Percentiles rank a stretch among this genome's conserved stretches.
Evolutionary conservation across 768 basidiomycete genomes (phyloP).

Genomic region (Podaxis sp.): DNA sequence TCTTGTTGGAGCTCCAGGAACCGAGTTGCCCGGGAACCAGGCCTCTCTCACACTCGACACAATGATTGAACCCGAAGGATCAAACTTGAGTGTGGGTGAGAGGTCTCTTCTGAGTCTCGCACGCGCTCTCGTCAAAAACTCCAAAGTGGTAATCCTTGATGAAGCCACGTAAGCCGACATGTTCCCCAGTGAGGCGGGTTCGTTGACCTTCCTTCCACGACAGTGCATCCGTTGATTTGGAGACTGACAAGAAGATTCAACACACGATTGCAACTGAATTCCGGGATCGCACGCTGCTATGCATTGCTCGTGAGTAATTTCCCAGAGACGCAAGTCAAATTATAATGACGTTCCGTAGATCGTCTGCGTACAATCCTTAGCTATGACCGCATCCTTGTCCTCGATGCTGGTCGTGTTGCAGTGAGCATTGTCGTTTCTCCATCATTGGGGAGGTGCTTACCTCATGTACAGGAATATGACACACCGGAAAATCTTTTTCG

Average conservation of each 20-base stretch:
- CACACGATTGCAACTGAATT: conserved; percentile 75
- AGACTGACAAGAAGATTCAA: conserved; percentile 82
- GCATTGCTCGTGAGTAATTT: conserved; percentile 69
- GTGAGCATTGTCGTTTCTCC: conserved; percentile 26
- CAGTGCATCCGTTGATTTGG: conserved; percentile 69
- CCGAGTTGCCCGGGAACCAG: conserved; percentile 38
- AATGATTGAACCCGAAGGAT: conserved; percentile 74
- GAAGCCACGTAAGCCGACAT: conserved; percentile 55
- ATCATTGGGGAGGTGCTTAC: not conserved
- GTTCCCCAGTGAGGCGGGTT: not conserved
- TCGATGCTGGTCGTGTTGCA: conserved; percentile 59
- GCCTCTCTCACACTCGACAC: conserved; percentile 71
- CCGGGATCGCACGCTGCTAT: conserved; percentile 67
- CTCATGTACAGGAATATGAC: conserved; percentile 47
- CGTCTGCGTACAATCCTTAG: conserved; percentile 75
- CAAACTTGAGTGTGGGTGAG: conserved; percentile 71
- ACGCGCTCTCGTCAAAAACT: conserved; percentile 75
- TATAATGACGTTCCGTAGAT: conserved; percentile 32
- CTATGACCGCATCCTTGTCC: conserved; percentile 70
- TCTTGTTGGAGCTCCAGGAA: conserved; percentile 25
- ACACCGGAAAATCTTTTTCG: conserved; percentile 51
- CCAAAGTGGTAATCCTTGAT: conserved; percentile 74
- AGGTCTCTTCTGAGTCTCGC: conserved; percentile 75
- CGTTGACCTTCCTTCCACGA: conserved; percentile 7
- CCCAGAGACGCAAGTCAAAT: conserved; percentile 16